Evolutionary conservation across 2,329 filamentous ascomycete genomes (phyloP).

Genomic region (Calcarisporium arbuscula): DNA sequence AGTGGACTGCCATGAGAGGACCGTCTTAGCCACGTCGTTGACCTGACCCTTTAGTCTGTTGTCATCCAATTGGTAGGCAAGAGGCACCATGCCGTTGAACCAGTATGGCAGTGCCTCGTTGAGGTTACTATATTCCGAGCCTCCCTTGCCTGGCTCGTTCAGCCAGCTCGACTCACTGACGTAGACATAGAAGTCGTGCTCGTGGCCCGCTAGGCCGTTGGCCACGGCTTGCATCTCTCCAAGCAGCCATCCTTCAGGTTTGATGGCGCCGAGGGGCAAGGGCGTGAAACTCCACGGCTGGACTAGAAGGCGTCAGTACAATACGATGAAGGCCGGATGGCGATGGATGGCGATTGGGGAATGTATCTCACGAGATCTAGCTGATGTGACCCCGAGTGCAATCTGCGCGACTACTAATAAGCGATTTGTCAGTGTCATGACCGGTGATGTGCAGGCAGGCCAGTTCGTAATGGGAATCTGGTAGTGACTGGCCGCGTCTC

Average conservation of each 20-base stretch:
- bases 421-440: constrained; percentile 3
- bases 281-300: constrained; percentile 14
- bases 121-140: constrained; percentile 47
- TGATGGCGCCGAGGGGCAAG: constrained; percentile 42
- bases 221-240: constrained; percentile 43
- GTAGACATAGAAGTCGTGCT: constrained; percentile 47
- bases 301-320: constrained; percentile 7
- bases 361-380: constrained; percentile 3
- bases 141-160: constrained; percentile 23
- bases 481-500: too few relatives aligned
- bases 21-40: constrained; percentile 26
- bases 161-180: constrained; percentile 45
- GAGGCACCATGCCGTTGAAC: constrained; percentile 52
- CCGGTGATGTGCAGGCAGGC: too few relatives aligned
- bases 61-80: constrained; percentile 46
- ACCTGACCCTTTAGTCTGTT: constrained; percentile 34
- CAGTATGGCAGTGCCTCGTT: constrained; percentile 54
- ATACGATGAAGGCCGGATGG: too few relatives aligned
- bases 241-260: constrained; percentile 44
- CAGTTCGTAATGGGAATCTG: too few relatives aligned
- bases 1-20: constrained; percentile 31
- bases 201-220: constrained; percentile 45
- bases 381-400: constrained; percentile 1
- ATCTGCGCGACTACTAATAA: constrained; percentile 6
- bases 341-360: neutral